Evolutionary conservation across 495 filamentous ascomycete genomes (phyloP), one percentile per base, ranked within the genome.

Genomic region (Penicillium soppii): DNA sequence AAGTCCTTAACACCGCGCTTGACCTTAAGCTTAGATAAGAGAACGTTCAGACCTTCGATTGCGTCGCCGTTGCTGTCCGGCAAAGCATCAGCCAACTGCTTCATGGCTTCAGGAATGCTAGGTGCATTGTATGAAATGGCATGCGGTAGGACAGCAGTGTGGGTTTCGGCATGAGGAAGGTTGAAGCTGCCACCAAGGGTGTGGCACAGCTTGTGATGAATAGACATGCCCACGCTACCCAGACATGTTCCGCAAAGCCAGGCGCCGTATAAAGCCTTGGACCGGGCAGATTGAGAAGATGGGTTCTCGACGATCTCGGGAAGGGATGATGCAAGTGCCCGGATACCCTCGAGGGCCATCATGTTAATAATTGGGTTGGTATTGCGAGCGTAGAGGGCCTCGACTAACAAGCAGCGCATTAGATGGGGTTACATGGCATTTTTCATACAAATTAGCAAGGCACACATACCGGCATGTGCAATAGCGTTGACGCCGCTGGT

Each of bases 141-240:
- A 54, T 89, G 85, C 0, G 84, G 82, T 0, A 88, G 66, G 0
- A 88, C 79, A 23, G 85, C 83, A 0, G 82, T 86, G 62, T 89
- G 85, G 0, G 83, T 87, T 58, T 88, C 83, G 3, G 85, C 81
- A 46, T 89, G 85, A 1, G 85, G 84, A 7, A 89, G 77, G 48
- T 82, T 83, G 68, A 89, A 87, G 58, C 77, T 81, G 2, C 85
- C 85, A 13, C 85, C 84, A 10, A 87, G 72, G 0, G 81, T 82
- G 62, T 88, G 85, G 68, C 82, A 87, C 10, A 88, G 77, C 59
- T 88, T 88, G 62, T 87, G 84, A 60, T 88, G 85, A 15, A 89
- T 76, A 13, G 82, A 76, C 84, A 88, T 87, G 27, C 82, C 83
- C 7, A 87, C 83, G 57, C 74, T 79, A 15, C 84, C 83, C 1